Percentiles rank a stretch among this genome's conserved stretches.
phyloP scores from a whole-genome alignment of 2,329 filamentous ascomycete genomes.

The Basipetospora sp. region DNA sequence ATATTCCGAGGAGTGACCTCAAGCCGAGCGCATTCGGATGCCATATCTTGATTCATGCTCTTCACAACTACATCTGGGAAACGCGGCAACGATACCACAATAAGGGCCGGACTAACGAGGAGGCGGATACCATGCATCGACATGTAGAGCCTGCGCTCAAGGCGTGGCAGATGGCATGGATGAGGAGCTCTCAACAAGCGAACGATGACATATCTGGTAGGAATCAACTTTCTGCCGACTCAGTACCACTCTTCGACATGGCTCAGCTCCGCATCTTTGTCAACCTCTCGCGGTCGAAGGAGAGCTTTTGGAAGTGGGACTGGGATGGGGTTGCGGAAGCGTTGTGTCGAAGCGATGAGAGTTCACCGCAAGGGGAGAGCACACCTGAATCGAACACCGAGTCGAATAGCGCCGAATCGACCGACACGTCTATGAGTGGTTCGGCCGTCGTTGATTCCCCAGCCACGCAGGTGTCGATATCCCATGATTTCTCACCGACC shows the following conservation, averaged over 20 bases:
- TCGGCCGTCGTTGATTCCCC: conserved; percentile 38
- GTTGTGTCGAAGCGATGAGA: conserved; percentile 61
- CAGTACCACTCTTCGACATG: conserved; percentile 78
- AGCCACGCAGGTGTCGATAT: conserved; percentile 32
- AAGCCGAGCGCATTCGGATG: conserved; percentile 85
- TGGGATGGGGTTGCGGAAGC: conserved; percentile 87
- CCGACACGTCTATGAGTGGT: conserved; percentile 31
- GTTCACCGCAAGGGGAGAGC: conserved; percentile 56
- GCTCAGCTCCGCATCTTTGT: conserved; percentile 88
- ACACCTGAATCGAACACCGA: conserved; percentile 38
- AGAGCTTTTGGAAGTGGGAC: conserved; percentile 85
- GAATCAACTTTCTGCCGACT: conserved; percentile 63
- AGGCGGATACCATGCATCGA: conserved; percentile 89
- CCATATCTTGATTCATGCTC: conserved; percentile 76
- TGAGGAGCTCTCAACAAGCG: conserved; percentile 48
- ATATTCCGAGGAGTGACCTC: conserved; percentile 43
- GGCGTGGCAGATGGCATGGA: conserved; percentile 90
- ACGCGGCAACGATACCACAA: conserved; percentile 80
- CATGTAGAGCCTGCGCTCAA: conserved; percentile 88
- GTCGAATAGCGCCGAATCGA: conserved; percentile 26
- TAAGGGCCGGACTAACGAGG: conserved; percentile 76
- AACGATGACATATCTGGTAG: neutral
- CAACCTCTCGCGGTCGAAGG: conserved; percentile 80
- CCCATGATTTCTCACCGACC: conserved; percentile 27
- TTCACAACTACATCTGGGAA: conserved; percentile 98